phyloP scores from a whole-genome alignment of 768 basidiomycete genomes.

The Amyloporia xantha region DNA sequence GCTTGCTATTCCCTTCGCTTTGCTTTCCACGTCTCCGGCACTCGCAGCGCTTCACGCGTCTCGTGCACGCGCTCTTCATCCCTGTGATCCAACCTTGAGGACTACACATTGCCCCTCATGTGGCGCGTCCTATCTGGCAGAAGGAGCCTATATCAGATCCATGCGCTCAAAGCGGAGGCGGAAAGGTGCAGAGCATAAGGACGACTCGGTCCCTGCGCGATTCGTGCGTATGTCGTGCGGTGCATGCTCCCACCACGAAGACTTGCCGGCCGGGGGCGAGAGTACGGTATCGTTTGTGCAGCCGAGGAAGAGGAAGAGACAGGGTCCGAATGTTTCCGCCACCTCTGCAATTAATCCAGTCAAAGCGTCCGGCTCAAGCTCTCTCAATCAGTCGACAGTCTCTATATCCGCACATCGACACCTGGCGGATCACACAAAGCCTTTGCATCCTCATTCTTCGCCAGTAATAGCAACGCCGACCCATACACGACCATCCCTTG shows the following conservation, averaged over 20 bases:
- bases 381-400: background rate
- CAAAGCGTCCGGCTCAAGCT: background rate
- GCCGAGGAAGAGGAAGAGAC: constrained; percentile 13
- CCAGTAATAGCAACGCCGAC: background rate
- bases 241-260: constrained; percentile 22
- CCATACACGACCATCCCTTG: background rate
- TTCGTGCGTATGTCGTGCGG: constrained; percentile 21
- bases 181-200: constrained; percentile 17
- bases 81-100: constrained; percentile 14
- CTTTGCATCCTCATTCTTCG: too few relatives aligned
- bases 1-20: constrained; percentile 38
- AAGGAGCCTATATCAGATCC: constrained; percentile 31
- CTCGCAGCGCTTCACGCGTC: constrained; percentile 59
- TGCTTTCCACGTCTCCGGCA: constrained; percentile 45
- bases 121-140: constrained; percentile 41
- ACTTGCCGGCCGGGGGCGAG: constrained; percentile 17
- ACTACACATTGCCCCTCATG: constrained; percentile 44
- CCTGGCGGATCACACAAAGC: background rate
- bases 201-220: constrained; percentile 1
- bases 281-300: constrained; percentile 15
- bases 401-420: background rate
- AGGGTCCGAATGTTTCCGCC: background rate
- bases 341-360: background rate
- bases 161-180: constrained; percentile 25
- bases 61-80: constrained; percentile 29